phyloP scores from a whole-genome alignment of 208 protist species.

The Wallacemonas sp. region DNA sequence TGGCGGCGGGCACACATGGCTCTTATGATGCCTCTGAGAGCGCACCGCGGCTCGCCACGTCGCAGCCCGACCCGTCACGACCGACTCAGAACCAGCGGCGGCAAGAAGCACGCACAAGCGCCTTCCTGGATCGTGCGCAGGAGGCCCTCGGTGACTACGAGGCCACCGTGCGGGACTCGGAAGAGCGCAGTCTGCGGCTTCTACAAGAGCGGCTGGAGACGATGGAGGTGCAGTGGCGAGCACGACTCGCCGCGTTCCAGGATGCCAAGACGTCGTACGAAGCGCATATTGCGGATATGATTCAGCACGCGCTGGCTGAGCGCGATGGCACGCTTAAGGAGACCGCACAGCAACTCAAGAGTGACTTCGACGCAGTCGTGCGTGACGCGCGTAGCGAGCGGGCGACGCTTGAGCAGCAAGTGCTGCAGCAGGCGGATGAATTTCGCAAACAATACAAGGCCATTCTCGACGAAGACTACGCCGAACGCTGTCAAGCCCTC shows the following conservation, averaged over 20 bases:
- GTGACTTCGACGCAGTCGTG: slow-evolving; percentile 2
- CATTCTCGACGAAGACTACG: slow-evolving; percentile 49
- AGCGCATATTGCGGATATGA: slow-evolving; percentile 21
- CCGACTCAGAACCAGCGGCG: slow-evolving; percentile 15
- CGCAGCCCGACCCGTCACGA: too few species aligned
- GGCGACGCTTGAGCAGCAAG: slow-evolving; percentile 27
- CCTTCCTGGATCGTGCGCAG: slow-evolving; percentile 37
- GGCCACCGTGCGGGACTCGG: slow-evolving; percentile 24
- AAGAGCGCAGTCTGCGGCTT: slow-evolving; percentile 26
- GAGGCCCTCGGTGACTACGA: slow-evolving; percentile 40
- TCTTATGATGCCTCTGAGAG: too few species aligned
- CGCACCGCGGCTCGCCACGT: too few species aligned
- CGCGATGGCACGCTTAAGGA: slow-evolving; percentile 14
- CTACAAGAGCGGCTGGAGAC: slow-evolving; percentile 35
- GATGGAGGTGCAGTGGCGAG: slow-evolving; percentile 36
- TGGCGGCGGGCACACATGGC: too few species aligned
- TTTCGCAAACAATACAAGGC: slow-evolving; percentile 50
- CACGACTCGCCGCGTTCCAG: slow-evolving; percentile 30
- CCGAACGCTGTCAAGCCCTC: slow-evolving; percentile 25
- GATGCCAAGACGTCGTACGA: slow-evolving; percentile 34
- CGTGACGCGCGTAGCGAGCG: slow-evolving; percentile 19
- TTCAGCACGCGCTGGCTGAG: slow-evolving; percentile 19
- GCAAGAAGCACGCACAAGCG: slow-evolving; percentile 21
- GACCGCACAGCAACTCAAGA: background rate
- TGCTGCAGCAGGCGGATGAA: slow-evolving; percentile 41